Percentiles rank a stretch among this genome's conserved stretches.
Evolutionary conservation across 2,329 filamentous ascomycete species (phyloP).

Genomic region (Arthroderma sp.): DNA sequence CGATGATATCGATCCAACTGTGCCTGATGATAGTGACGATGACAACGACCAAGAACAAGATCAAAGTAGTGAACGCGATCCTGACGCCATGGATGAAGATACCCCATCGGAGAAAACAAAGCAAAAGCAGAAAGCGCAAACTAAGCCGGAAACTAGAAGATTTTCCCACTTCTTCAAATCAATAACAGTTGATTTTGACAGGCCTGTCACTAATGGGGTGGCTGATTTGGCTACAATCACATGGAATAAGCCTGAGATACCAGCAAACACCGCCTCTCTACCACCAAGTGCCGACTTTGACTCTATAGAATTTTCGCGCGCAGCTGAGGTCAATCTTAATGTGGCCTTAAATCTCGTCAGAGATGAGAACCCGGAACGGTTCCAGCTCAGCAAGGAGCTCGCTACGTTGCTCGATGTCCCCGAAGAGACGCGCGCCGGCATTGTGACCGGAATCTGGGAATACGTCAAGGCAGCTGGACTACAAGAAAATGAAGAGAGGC

Average conservation of each 20-base stretch:
- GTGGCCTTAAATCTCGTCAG: constrained; percentile 75
- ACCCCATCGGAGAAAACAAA: constrained; percentile 21
- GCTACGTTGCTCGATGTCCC: constrained; percentile 74
- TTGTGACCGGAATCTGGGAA: constrained; percentile 87
- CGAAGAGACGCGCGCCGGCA: constrained; percentile 76
- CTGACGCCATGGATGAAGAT: constrained; percentile 51
- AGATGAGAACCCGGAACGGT: constrained; percentile 77
- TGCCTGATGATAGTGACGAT: constrained; percentile 39
- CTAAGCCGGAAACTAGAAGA: constrained; percentile 23
- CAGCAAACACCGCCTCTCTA: constrained; percentile 37
- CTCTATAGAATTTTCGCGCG: constrained; percentile 78
- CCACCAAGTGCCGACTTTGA: constrained; percentile 69
- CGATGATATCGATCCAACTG: constrained; percentile 44
- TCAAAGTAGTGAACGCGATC: constrained; percentile 27
- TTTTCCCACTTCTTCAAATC: constrained; percentile 40
- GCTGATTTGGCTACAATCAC: constrained; percentile 46
- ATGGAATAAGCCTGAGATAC: constrained; percentile 67
- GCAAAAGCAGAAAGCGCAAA: constrained; percentile 15
- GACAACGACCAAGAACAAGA: constrained; percentile 29
- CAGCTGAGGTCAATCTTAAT: constrained; percentile 83
- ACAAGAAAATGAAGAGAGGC: constrained; percentile 89
- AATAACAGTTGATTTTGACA: constrained; percentile 40
- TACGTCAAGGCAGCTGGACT: constrained; percentile 77
- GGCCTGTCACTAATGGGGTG: constrained; percentile 25
- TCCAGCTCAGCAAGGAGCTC: constrained; percentile 62